Conservation (phyloP, 306 rosid species). For the Dalbergia oliveri region DNA sequence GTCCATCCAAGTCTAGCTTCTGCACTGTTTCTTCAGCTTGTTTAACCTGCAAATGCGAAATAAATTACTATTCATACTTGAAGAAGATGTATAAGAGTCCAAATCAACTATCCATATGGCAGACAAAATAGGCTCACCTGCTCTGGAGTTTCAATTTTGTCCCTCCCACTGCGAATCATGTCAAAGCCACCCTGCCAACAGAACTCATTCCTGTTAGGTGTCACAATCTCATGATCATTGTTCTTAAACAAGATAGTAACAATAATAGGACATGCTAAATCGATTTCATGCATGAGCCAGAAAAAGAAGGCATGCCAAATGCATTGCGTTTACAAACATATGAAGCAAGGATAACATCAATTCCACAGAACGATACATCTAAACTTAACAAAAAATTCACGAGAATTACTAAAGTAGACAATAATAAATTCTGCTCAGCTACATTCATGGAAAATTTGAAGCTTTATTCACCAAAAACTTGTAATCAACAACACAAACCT, state of each 20-base stretch:
- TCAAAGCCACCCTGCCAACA: slow-evolving; percentile 93
- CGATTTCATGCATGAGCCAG: slow-evolving; percentile 1
- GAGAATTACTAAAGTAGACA: slow-evolving; percentile 18
- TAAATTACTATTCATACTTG: slow-evolving; percentile 36
- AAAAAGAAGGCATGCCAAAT: slow-evolving; percentile 25
- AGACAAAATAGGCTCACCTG: slow-evolving; percentile 65
- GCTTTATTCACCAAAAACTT: neutral
- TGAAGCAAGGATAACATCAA: slow-evolving; percentile 14
- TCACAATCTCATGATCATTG: slow-evolving; percentile 34
- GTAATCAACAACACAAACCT: slow-evolving; percentile 57
- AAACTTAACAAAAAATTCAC: neutral
- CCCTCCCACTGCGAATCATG: slow-evolving; percentile 99
- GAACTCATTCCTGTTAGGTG: slow-evolving; percentile 36
- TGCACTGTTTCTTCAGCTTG: slow-evolving; percentile 91
- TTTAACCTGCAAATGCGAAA: slow-evolving; percentile 69
- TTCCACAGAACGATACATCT: slow-evolving; percentile 14
- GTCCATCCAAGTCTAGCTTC: slow-evolving; percentile 96
- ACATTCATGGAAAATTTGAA: slow-evolving; percentile 25
- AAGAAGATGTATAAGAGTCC: slow-evolving; percentile 24
- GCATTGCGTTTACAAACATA: slow-evolving; percentile 26
- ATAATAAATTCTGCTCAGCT: neutral
- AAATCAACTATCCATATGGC: slow-evolving; percentile 13
- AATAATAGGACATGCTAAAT: neutral
- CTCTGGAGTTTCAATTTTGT: slow-evolving; percentile 98
- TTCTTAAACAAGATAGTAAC: neutral